Percentiles rank a stretch among this genome's conserved stretches.
Evolutionary conservation across 768 basidiomycete species (phyloP).

Genomic region (Boletus insuetus): DNA sequence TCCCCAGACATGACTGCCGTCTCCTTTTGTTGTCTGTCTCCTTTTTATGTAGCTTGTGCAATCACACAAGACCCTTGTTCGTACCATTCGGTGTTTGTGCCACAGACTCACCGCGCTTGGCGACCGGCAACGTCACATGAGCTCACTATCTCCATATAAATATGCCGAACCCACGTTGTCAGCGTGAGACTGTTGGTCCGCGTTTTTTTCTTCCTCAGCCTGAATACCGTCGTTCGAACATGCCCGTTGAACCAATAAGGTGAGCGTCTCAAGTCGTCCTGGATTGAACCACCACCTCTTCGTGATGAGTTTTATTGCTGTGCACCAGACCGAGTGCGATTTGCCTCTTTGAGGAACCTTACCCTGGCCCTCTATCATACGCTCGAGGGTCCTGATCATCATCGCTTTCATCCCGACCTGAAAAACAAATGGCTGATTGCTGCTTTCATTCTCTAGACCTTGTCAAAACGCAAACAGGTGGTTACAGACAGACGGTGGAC

Average conservation of each 20-base stretch:
- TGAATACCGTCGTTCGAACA: not conserved
- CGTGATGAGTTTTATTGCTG: slow-evolving; percentile 34
- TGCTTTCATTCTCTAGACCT: not conserved
- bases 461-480: not conserved
- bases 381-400: slow-evolving; percentile 33
- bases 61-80: slow-evolving; percentile 3
- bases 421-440: not conserved
- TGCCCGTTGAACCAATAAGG: not conserved
- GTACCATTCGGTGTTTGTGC: not conserved
- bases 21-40: slow-evolving; percentile 5
- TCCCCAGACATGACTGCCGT: not conserved
- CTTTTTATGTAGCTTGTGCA: slow-evolving; percentile 6
- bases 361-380: slow-evolving; percentile 34
- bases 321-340: slow-evolving; percentile 36
- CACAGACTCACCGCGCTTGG: not conserved
- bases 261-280: not conserved
- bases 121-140: too few species aligned
- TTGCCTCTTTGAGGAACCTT: slow-evolving; percentile 31
- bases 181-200: not conserved
- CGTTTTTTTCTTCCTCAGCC: not conserved
- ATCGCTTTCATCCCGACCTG: not conserved
- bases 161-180: too few species aligned
- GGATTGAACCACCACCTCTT: not conserved
- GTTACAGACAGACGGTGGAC: not conserved
- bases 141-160: too few species aligned